A percentile compares a stretch with the other conserved stretches of the same genome.
Conservation (phyloP, 208 protist genomes). For the Naegleria gruberi region DNA sequence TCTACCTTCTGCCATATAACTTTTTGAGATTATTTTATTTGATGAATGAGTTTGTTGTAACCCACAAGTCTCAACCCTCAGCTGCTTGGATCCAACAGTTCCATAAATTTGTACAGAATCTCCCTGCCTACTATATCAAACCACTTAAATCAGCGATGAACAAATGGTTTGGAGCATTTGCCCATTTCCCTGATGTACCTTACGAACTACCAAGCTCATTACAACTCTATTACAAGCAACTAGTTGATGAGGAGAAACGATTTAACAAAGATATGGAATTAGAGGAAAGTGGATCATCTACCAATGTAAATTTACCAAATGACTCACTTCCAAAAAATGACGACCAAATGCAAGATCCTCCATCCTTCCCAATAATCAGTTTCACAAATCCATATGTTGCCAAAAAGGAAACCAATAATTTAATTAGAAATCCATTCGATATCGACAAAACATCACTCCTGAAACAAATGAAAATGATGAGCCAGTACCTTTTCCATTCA, state of each 20-base stretch:
- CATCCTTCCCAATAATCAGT: neutral
- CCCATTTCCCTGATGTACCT: neutral
- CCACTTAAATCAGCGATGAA: neutral
- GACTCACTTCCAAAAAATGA: neutral
- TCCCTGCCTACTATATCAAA: neutral
- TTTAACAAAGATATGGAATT: neutral
- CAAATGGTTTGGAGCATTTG: neutral
- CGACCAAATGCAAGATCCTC: neutral
- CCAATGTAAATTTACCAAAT: neutral
- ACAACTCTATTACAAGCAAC: neutral
- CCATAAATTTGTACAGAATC: neutral
- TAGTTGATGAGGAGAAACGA: neutral
- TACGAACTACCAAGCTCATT: neutral
- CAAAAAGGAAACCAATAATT: neutral
- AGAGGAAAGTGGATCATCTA: neutral
- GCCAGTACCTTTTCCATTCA: neutral
- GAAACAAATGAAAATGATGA: neutral
- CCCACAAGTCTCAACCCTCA: neutral
- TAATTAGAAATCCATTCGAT: constrained; percentile 12
- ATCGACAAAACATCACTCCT: neutral
- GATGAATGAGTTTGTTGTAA: neutral
- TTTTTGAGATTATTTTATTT: neutral
- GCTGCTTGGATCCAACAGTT: neutral
- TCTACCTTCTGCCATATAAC: constrained; percentile 17
- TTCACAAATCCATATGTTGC: too few relatives aligned